Conservation (phyloP, 768 basidiomycete species). For the Naganishia antarctica region DNA sequence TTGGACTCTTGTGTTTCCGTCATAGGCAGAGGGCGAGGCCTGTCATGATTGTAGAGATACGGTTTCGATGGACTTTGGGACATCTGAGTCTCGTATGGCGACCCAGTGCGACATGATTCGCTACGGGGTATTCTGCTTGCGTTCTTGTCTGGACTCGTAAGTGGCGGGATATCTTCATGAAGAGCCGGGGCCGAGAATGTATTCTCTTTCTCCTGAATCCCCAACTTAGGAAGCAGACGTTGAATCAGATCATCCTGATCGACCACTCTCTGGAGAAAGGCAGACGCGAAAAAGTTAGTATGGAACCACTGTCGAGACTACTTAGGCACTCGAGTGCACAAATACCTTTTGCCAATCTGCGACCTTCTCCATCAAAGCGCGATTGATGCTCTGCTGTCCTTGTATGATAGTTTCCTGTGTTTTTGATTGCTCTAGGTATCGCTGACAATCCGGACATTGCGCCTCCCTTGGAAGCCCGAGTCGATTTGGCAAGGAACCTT, state of each 20-base stretch:
- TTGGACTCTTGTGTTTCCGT: slow-evolving; percentile 31
- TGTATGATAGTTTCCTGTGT: slow-evolving; percentile 44
- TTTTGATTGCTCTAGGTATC: slow-evolving; percentile 38
- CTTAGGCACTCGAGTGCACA: neutral
- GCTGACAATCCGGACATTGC: slow-evolving; percentile 11
- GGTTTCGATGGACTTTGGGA: slow-evolving; percentile 1
- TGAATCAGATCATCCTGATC: slow-evolving; percentile 41
- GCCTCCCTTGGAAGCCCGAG: neutral
- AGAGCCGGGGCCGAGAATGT: neutral
- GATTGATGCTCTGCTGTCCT: slow-evolving; percentile 39
- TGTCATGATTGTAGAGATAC: slow-evolving; percentile 1
- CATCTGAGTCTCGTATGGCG: neutral
- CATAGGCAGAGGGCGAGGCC: slow-evolving; percentile 26
- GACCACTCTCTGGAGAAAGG: slow-evolving; percentile 18
- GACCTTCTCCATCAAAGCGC: slow-evolving; percentile 44
- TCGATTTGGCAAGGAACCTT: neutral
- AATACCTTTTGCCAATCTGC: slow-evolving; percentile 42
- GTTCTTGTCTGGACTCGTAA: neutral
- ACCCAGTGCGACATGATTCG: neutral
- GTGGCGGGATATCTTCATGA: neutral
- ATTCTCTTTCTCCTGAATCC: neutral
- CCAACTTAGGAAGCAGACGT: slow-evolving; percentile 23
- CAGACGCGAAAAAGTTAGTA: neutral
- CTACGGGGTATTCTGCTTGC: neutral
- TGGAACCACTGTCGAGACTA: neutral